These are phyloP conservation scores for Ogataea paraovalis DNA, from an alignment of 805 yeast species.

Conservation along the genomic window DNA sequence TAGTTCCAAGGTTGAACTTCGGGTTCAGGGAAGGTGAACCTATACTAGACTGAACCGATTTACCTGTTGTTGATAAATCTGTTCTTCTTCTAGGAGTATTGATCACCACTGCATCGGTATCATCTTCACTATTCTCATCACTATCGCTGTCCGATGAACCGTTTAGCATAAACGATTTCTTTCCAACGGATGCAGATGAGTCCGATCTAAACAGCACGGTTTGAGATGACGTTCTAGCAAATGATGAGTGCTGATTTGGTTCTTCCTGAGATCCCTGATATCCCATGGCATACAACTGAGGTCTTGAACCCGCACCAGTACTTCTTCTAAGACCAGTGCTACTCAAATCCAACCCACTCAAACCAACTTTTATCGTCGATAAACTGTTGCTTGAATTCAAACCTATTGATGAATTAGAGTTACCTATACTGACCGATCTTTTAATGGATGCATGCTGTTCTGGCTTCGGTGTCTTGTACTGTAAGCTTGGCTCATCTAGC, in stretches of 20 bases:
- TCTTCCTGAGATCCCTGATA: conserved; percentile 23
- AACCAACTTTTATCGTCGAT: conserved; percentile 30
- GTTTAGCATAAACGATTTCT: conserved; percentile 33
- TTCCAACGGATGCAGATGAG: conserved; percentile 7
- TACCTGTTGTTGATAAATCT: background rate
- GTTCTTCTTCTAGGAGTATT: conserved; percentile 9
- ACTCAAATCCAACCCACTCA: conserved; percentile 30
- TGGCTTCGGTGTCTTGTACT: background rate
- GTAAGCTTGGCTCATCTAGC: background rate
- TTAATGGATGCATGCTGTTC: conserved; percentile 1
- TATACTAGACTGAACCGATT: background rate
- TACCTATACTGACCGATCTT: conserved; percentile 19
- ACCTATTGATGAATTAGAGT: conserved; percentile 9
- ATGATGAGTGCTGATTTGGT: conserved; percentile 28
- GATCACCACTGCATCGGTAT: conserved; percentile 13
- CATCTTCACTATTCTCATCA: conserved; percentile 25
- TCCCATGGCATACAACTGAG: conserved; percentile 26
- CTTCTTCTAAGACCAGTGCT: conserved; percentile 26
- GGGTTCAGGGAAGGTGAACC: background rate
- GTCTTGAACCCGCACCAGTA: conserved; percentile 29
- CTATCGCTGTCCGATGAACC: conserved; percentile 30
- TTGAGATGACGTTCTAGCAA: background rate
- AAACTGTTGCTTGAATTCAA: conserved; percentile 11
- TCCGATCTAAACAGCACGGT: conserved; percentile 5
- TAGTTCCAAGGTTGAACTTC: background rate